phyloP scores from a whole-genome alignment of 371 early-diverging fungal species.

The Rhizoclosmatium hyalinum region DNA sequence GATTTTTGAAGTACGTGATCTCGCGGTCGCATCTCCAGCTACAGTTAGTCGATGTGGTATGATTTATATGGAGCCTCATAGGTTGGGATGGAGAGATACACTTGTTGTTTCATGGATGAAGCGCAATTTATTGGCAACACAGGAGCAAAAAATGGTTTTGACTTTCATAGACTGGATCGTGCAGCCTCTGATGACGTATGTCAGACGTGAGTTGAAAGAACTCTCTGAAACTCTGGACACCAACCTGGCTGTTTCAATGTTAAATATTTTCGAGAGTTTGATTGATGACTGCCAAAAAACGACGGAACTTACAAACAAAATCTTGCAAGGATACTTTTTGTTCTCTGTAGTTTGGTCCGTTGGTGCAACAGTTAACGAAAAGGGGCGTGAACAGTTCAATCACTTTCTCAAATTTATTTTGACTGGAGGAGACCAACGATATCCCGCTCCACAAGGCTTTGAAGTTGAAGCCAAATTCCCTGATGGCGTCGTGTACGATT shows the following conservation, averaged over 20 bases:
- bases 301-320: conserved; percentile 32
- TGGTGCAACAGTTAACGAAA: conserved; percentile 51
- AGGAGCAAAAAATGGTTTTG: conserved; percentile 44
- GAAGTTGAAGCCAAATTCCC: conserved; percentile 42
- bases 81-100: conserved; percentile 59
- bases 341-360: conserved; percentile 53
- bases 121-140: conserved; percentile 30
- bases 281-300: conserved; percentile 43
- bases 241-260: conserved; percentile 49
- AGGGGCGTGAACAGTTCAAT: conserved; percentile 49
- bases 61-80: conserved; percentile 61
- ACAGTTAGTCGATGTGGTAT: conserved; percentile 68
- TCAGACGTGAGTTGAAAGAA: conserved; percentile 51
- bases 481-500: conserved; percentile 53
- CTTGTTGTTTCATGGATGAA: conserved; percentile 56
- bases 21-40: conserved; percentile 66
- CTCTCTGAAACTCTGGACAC: conserved; percentile 51
- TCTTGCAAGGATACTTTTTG: conserved; percentile 49
- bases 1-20: conserved; percentile 63
- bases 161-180: conserved; percentile 54
- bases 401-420: conserved; percentile 36
- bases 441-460: conserved; percentile 35
- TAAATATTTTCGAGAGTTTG: conserved; percentile 56
- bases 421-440: conserved; percentile 20
- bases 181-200: conserved; percentile 45